phyloP scores from a whole-genome alignment of 805 yeast genomes.

The Saccharomycodes ludwigii region DNA sequence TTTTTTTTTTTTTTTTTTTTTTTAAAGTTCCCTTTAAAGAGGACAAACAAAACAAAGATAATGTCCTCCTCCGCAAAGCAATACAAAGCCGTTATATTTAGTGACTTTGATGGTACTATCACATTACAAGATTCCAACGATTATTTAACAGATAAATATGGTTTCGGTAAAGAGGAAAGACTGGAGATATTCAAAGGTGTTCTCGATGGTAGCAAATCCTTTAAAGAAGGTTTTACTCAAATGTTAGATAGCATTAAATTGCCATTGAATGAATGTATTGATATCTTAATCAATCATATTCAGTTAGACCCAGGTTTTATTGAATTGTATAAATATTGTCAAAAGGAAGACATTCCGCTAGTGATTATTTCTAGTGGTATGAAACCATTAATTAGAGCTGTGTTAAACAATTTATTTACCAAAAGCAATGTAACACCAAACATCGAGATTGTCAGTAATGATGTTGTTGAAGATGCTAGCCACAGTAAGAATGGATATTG shows the following conservation, averaged over 20 bases:
- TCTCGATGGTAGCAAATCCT: slow-evolving; percentile 50
- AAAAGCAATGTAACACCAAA: slow-evolving; percentile 49
- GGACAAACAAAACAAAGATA: slow-evolving; percentile 10
- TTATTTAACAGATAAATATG: slow-evolving; percentile 75
- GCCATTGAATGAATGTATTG: slow-evolving; percentile 76
- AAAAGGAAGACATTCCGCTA: slow-evolving; percentile 59
- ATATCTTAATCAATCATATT: slow-evolving; percentile 49
- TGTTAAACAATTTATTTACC: slow-evolving; percentile 43
- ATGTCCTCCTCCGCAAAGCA: no score
- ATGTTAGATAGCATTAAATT: slow-evolving; percentile 73
- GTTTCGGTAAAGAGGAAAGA: slow-evolving; percentile 68
- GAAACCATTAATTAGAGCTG: slow-evolving; percentile 78
- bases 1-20: background rate
- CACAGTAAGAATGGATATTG: slow-evolving; percentile 40
- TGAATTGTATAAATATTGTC: slow-evolving; percentile 70
- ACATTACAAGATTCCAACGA: slow-evolving; percentile 94
- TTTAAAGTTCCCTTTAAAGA: background rate
- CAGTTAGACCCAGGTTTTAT: slow-evolving; percentile 85
- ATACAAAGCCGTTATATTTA: slow-evolving; percentile 78
- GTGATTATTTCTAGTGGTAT: slow-evolving; percentile 87
- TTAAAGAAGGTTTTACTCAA: slow-evolving; percentile 70
- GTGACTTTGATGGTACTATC: slow-evolving; percentile 98
- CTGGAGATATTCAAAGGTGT: slow-evolving; percentile 58
- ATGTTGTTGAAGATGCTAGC: slow-evolving; percentile 37
- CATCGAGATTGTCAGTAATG: slow-evolving; percentile 76